These are phyloP conservation scores for Protomyces pachydermus DNA, from an alignment of 1,139 yeast genomes.

Conservation along the genomic window DNA sequence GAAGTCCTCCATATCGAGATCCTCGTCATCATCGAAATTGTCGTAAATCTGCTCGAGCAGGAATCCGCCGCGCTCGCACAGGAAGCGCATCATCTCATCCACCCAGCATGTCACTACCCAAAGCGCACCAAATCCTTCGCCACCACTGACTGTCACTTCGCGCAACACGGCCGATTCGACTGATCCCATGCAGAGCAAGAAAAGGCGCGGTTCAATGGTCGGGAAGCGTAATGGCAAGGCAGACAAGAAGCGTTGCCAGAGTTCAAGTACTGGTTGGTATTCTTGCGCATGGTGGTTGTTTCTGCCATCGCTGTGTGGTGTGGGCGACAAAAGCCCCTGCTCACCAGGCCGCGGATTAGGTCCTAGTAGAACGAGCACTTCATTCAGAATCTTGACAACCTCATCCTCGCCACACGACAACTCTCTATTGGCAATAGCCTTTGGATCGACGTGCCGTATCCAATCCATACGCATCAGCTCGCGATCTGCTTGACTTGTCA, in stretches of 20 bases:
- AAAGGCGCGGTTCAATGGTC: slow-evolving; percentile 52
- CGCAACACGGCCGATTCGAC: slow-evolving; percentile 60
- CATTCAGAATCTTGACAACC: slow-evolving; percentile 23
- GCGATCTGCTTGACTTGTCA: slow-evolving; percentile 48
- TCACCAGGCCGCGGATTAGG: slow-evolving; percentile 3
- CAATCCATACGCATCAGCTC: slow-evolving; percentile 58
- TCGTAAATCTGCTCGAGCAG: slow-evolving; percentile 35
- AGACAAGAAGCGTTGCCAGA: slow-evolving; percentile 45
- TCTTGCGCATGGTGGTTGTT: slow-evolving; percentile 7
- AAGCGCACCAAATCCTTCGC: slow-evolving; percentile 68
- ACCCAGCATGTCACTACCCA: slow-evolving; percentile 75
- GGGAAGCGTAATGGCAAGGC: slow-evolving; percentile 49
- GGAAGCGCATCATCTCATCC: slow-evolving; percentile 66
- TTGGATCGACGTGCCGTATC: slow-evolving; percentile 50
- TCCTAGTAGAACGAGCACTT: slow-evolving; percentile 18
- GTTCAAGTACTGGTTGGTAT: slow-evolving; percentile 34
- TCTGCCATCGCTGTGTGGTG: not conserved
- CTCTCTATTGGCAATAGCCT: slow-evolving; percentile 51
- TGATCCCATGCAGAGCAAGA: slow-evolving; percentile 53
- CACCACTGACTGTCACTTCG: slow-evolving; percentile 57
- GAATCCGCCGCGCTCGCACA: slow-evolving; percentile 66
- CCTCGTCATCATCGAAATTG: slow-evolving; percentile 26
- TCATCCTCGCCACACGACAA: slow-evolving; percentile 48
- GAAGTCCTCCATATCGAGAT: slow-evolving; percentile 12
- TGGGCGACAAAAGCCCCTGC: not conserved